Conservation (phyloP, 140 eudicot species). For the Stevia rebaudiana region DNA sequence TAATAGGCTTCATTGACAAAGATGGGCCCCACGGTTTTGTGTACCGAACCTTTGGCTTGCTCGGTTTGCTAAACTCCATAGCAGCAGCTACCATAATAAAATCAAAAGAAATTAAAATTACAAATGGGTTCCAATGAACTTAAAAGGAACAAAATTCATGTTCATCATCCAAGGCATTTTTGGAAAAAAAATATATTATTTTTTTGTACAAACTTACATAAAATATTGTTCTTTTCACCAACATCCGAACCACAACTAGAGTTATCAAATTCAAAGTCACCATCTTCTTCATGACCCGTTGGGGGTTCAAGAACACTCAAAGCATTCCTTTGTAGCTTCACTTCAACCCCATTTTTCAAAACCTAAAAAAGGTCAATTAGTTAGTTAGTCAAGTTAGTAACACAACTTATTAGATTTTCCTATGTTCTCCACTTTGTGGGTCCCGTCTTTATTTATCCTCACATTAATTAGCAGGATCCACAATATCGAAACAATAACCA, state of each 20-base stretch:
- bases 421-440: background rate
- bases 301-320: conserved; percentile 97
- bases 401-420: too few species aligned
- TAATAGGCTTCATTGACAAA: conserved; percentile 41
- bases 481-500: background rate
- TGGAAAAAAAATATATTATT: background rate
- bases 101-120: background rate
- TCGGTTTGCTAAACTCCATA: conserved; percentile 60
- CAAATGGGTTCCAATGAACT: background rate
- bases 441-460: background rate
- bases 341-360: conserved; percentile 94
- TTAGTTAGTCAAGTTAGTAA: too few species aligned
- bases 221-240: conserved; percentile 55
- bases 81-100: conserved; percentile 41
- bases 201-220: conserved; percentile 43
- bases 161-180: background rate
- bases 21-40: conserved; percentile 62
- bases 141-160: background rate
- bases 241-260: conserved; percentile 81
- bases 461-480: background rate
- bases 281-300: conserved; percentile 91
- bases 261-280: conserved; percentile 55
- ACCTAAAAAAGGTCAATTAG: too few species aligned
- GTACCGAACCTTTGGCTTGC: conserved; percentile 77
- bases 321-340: conserved; percentile 93